Evolutionary conservation across 129 eudicot genomes (phyloP), one percentile per base, ranked within the genome.

Genomic region (Escallonia rubra): DNA sequence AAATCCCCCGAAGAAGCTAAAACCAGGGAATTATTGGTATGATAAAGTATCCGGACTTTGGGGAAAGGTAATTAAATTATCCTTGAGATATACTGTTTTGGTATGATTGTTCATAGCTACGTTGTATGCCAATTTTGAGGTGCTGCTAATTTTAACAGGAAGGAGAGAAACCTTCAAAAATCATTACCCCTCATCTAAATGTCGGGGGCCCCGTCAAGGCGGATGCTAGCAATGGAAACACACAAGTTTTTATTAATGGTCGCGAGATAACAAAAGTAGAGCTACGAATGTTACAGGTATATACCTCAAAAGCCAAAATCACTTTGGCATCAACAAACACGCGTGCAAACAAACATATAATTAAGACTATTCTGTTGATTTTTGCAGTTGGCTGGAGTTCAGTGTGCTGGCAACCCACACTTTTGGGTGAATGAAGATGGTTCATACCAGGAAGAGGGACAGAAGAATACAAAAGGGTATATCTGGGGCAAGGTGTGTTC

Each of bases 381-480:
- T 23, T 64, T 83, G 43, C 82, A 94, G 99, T 79, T 94, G 56
- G 90, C 99, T 14, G 99, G 99, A 76, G 99, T 94, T 59, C 99
- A 94, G 63, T 89, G 97, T 81, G 99, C 99, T 50, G 99, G 99
- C 38, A 94, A 89, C 77, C 99, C 99, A 60, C 99, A 94, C 75
- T 94, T 94, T 81, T 94, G 99, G 99, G 97, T 94, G 76, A 94
- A 94, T 51, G 99, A 94, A 47, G 99, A 94, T 71, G 99, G 99
- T 69, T 94, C 99, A 7, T 94, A 94, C 71, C 99, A 94, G 69
- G 99, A 94, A 79, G 99, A 94, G 80, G 99, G 99, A 42, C 99
- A 94, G 71, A 94, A 89, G 70, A 94, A 94, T 70, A 94, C 96
- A 3, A 87, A 89, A 78, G 99, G 99, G 34, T 94, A 82, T 72